A percentile compares a stretch with the other conserved stretches of the same genome.
phyloP scores from a whole-genome alignment of 2,329 filamentous ascomycete genomes.

The Claviceps sp. region DNA sequence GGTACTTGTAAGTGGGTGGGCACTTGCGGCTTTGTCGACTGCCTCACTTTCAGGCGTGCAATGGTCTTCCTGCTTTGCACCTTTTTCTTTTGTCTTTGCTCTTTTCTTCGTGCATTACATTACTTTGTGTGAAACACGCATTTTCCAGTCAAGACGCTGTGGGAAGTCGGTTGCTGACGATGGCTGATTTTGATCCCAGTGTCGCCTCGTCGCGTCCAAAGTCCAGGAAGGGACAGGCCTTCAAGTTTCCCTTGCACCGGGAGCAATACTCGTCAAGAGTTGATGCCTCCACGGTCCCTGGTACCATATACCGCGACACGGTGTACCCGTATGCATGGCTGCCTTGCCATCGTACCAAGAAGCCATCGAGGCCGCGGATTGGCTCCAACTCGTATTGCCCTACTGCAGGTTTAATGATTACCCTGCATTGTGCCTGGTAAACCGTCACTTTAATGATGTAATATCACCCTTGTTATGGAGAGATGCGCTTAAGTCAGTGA shows the following conservation, averaged over 20 bases:
- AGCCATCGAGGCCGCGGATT: conserved; percentile 32
- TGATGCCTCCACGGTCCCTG: background rate
- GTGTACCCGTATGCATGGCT: conserved; percentile 12
- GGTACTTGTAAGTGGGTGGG: no score
- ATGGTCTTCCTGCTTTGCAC: background rate
- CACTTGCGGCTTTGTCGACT: background rate
- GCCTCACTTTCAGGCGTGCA: background rate
- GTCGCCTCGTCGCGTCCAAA: no score
- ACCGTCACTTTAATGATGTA: conserved; percentile 28
- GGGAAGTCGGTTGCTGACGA: no score
- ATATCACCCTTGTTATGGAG: conserved; percentile 42
- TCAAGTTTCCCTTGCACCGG: no score
- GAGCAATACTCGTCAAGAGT: no score
- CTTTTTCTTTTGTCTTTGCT: background rate
- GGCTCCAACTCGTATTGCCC: conserved; percentile 34
- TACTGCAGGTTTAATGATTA: conserved; percentile 29
- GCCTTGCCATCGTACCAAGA: conserved; percentile 39
- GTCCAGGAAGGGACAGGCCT: no score
- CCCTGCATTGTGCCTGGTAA: conserved; percentile 34
- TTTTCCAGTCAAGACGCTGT: background rate
- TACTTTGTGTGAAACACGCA: background rate
- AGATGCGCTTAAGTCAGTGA: conserved; percentile 29
- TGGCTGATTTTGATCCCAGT: no score
- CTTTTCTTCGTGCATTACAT: background rate
- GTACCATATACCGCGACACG: background rate